Evolutionary conservation across 2,329 filamentous ascomycete genomes (phyloP).

Genomic region (Volutella citrinella): DNA sequence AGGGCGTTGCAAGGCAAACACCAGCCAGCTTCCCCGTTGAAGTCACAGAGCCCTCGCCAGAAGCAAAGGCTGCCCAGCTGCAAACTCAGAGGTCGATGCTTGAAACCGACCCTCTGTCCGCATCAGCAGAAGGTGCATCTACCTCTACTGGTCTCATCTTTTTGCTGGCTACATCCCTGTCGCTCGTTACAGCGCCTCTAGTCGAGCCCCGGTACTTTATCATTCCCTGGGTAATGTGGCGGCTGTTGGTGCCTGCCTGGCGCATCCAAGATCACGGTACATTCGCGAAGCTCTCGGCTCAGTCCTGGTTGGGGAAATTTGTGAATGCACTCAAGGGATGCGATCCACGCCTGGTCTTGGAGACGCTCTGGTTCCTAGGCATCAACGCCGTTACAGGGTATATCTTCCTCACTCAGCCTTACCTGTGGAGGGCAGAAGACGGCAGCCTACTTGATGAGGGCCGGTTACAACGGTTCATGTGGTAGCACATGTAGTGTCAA

Average conservation of each 20-base stretch:
- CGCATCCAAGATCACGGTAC: constrained; percentile 18
- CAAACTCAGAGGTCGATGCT: constrained; percentile 15
- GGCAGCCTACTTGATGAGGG: constrained; percentile 53
- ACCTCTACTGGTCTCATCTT: constrained; percentile 55
- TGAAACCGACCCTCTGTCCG: constrained; percentile 21
- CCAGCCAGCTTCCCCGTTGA: constrained; percentile 6
- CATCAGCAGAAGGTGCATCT: constrained; percentile 31
- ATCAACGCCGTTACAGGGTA: constrained; percentile 68
- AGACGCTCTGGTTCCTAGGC: constrained; percentile 66
- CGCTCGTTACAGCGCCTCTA: constrained; percentile 81
- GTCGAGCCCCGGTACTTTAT: constrained; percentile 98
- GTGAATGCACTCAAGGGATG: constrained; percentile 18
- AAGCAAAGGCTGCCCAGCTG: constrained; percentile 5
- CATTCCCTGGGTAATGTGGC: constrained; percentile 90
- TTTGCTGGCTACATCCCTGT: constrained; percentile 69
- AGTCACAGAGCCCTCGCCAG: constrained; percentile 3
- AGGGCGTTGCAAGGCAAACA: constrained; percentile 13
- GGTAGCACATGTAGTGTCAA: constrained; percentile 56
- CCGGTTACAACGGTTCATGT: constrained; percentile 75
- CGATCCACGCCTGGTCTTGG: constrained; percentile 51
- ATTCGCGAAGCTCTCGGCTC: not conserved
- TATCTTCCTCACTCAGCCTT: constrained; percentile 67
- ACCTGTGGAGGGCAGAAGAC: constrained; percentile 58
- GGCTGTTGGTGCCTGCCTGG: constrained; percentile 68
- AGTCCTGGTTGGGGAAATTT: constrained; percentile 3